A percentile compares a stretch with the other conserved stretches of the same genome.
These are phyloP conservation scores for Lentinula sp. DNA, from an alignment of 768 basidiomycete species.

Conservation along the genomic window DNA sequence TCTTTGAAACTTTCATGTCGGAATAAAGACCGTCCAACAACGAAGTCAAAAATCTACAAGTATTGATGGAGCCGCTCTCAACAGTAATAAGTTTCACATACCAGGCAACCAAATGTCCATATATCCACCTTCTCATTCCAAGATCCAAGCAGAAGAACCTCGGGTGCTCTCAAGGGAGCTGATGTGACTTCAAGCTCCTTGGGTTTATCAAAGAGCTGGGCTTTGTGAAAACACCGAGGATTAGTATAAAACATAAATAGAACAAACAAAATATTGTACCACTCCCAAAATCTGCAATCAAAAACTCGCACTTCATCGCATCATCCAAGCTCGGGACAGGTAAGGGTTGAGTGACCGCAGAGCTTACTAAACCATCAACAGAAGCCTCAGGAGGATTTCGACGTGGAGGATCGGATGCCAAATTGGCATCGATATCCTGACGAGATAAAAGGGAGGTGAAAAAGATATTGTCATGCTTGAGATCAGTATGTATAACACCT, in stretches of 20 bases:
- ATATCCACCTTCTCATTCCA: conserved; percentile 13
- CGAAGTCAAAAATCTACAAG: conserved; percentile 8
- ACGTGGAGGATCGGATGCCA: conserved; percentile 4
- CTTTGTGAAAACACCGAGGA: conserved; percentile 2
- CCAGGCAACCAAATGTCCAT: conserved; percentile 14
- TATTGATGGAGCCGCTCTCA: too few species aligned
- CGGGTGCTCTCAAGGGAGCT: conserved; percentile 8
- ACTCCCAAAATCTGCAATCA: conserved; percentile 11
- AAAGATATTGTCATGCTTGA: conserved; percentile 12
- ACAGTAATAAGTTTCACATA: not conserved
- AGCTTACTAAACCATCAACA: conserved; percentile 1
- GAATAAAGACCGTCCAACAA: conserved; percentile 8
- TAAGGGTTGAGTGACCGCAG: conserved; percentile 11
- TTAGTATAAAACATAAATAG: not conserved
- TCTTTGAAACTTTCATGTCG: not conserved
- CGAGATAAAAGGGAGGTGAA: not conserved
- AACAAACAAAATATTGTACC: not conserved
- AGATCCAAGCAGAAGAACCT: conserved; percentile 6
- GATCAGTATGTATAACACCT: conserved; percentile 10
- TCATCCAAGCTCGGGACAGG: conserved; percentile 7
- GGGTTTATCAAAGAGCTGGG: conserved; percentile 3
- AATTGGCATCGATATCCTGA: not conserved
- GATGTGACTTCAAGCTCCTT: not conserved
- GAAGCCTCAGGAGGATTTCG: conserved; percentile 7
- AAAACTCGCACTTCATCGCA: not conserved